Conservation (phyloP, 768 basidiomycete species). For the Ramaria sp. region DNA sequence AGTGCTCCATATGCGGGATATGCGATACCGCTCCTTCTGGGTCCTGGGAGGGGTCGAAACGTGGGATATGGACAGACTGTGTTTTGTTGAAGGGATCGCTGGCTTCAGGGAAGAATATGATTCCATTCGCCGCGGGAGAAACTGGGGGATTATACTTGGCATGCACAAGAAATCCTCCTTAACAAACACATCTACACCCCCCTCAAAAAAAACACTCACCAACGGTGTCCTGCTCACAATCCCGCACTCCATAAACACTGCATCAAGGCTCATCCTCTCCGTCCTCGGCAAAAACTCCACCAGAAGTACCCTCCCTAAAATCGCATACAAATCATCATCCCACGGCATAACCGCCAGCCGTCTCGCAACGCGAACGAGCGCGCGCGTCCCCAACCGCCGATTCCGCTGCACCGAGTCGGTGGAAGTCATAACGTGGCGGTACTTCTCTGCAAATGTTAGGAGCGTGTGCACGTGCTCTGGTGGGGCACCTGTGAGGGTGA, state of each 20-base stretch:
- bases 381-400: slow-evolving; percentile 50
- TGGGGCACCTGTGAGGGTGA: slow-evolving; percentile 41
- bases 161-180: no score
- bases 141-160: slow-evolving; percentile 41
- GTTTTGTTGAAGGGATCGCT: slow-evolving; percentile 24
- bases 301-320: slow-evolving; percentile 41
- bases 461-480: slow-evolving; percentile 27
- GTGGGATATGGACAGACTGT: slow-evolving; percentile 30
- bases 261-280: slow-evolving; percentile 44
- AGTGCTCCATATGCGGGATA: slow-evolving; percentile 60
- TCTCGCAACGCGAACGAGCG: slow-evolving; percentile 44
- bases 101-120: slow-evolving; percentile 37
- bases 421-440: slow-evolving; percentile 41
- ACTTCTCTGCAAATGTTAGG: slow-evolving; percentile 46
- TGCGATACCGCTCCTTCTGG: slow-evolving; percentile 44
- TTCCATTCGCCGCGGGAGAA: slow-evolving; percentile 23
- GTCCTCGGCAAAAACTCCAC: slow-evolving; percentile 51
- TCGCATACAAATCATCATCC: slow-evolving; percentile 33
- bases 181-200: slow-evolving; percentile 1
- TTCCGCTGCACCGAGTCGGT: slow-evolving; percentile 46
- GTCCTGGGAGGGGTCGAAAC: slow-evolving; percentile 41
- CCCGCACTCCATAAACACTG: slow-evolving; percentile 38
- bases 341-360: slow-evolving; percentile 36
- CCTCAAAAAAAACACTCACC: slow-evolving; percentile 23
- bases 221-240: slow-evolving; percentile 31